Conservation (phyloP, 345 rosid species). For the Acer yangbiense region DNA sequence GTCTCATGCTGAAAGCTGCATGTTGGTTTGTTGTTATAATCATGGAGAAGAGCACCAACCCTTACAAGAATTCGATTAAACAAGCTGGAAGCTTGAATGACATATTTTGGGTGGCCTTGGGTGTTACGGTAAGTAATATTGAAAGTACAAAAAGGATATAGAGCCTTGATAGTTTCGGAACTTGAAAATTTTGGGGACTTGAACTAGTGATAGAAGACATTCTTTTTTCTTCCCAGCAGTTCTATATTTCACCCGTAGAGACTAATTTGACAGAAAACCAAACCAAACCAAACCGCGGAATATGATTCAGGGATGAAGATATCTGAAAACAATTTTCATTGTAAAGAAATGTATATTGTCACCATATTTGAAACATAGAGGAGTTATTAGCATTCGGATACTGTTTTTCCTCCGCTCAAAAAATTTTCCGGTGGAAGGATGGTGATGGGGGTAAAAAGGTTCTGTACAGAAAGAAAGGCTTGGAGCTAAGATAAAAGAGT, state of each 20-base stretch:
- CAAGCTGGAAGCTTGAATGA: constrained; percentile 8
- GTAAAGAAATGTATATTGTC: constrained; percentile 27
- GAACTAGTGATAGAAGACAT: background rate
- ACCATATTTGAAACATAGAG: constrained; percentile 13
- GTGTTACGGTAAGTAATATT: background rate
- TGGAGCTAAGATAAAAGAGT: constrained; percentile 5
- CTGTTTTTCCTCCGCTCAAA: background rate
- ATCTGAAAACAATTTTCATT: constrained; percentile 5
- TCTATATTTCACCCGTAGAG: background rate
- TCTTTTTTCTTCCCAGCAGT: background rate
- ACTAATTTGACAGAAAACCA: background rate
- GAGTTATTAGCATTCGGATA: constrained; percentile 9
- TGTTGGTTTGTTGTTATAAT: constrained; percentile 1
- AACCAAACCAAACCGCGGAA: background rate
- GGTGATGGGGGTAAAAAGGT: constrained; percentile 6
- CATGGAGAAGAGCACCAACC: background rate
- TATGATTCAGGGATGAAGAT: background rate
- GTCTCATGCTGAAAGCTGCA: constrained; percentile 1
- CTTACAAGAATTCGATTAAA: background rate
- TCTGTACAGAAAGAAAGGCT: constrained; percentile 30
- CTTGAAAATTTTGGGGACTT: no score
- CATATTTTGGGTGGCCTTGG: background rate
- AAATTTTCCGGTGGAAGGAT: constrained; percentile 3
- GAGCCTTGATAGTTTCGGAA: background rate
- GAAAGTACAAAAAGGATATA: background rate